Percentiles rank a stretch among this genome's conserved stretches.
Evolutionary conservation across 2,329 filamentous ascomycete species (phyloP).

Genomic region (Colletotrichum sp.): DNA sequence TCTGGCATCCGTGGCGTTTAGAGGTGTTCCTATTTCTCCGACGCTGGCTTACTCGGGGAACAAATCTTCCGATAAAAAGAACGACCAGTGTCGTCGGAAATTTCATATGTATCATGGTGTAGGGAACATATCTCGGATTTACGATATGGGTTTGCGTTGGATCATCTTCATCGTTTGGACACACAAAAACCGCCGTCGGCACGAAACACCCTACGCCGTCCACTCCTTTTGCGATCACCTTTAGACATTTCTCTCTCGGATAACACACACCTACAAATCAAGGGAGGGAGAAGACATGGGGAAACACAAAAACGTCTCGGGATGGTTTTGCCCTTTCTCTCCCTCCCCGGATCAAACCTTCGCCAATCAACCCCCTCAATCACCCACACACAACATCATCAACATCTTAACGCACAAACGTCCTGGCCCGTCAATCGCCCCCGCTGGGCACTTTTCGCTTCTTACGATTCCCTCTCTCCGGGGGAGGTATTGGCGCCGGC

Average conservation of each 20-base stretch:
- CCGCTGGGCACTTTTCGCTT: slow-evolving; percentile 1
- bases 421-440: background rate
- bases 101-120: slow-evolving; percentile 33
- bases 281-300: background rate
- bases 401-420: background rate
- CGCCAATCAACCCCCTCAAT: background rate
- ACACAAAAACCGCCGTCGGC: slow-evolving; percentile 26
- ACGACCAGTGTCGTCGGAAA: slow-evolving; percentile 18
- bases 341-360: background rate
- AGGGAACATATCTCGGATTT: slow-evolving; percentile 34
- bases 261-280: background rate
- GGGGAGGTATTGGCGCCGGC: background rate
- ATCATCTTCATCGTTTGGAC: slow-evolving; percentile 27
- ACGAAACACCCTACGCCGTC: slow-evolving; percentile 38
- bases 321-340: background rate
- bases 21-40: slow-evolving; percentile 12
- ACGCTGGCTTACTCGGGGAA: slow-evolving; percentile 15
- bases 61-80: slow-evolving; percentile 4
- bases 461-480: background rate
- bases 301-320: background rate
- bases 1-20: slow-evolving; percentile 49
- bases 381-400: background rate
- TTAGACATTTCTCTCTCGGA: slow-evolving; percentile 12
- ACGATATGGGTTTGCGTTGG: slow-evolving; percentile 21
- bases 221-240: slow-evolving; percentile 37